Base-by-base conservation (phyloP, 2,329 filamentous ascomycete species). In the Eutypella sp. region DNA sequence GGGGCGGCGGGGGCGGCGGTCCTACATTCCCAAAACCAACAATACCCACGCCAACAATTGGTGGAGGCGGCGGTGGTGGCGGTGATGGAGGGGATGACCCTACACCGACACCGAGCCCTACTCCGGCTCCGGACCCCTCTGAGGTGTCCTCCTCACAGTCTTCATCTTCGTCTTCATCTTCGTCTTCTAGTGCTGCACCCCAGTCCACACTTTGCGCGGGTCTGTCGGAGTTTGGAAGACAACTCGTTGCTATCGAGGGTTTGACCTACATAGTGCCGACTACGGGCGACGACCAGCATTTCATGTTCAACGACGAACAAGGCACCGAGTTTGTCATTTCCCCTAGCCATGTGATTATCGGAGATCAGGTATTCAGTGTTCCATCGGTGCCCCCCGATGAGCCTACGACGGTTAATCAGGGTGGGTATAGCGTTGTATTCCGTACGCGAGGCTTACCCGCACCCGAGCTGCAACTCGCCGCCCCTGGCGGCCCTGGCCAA, bases 281-380 rank as follows among this genome's bases (percentile, higher is more conserved):
- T 7, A 25, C 19, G 4, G 42, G 42, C 11, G 42, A 44, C 16
- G 7, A 15, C 4, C 42, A 23, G 5, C n/a, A 37, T 27, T 16
- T 44, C 10, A 36, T 44, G 20, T 20, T 44, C 22, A 44, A 44
- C 42, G 42, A 44, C 25, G 42, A 29, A 11, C 5, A 20, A 9
- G 42, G 42, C n/a, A 44, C 42, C 8, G 29, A 36, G 13, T 23
- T 44, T 20, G 38, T 15, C 16, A 25, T 44, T n/a, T 16, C 31
- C 3, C 42, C 42, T 4, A 20, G 36, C 33, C 20, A 23, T 5
- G 42, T 44, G 15, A 23, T 38, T n/a, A 27, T 44, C 20, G 33
- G 42, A 15, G 29, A 16, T 37, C 11, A 29, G 13, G 20, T 18
- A 15, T 44, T 44, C 22, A 15, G n/a, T 3, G 42, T 44, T 19